phyloP scores from a whole-genome alignment of 179 eudicot genomes.

The Spinacia oleracea region DNA sequence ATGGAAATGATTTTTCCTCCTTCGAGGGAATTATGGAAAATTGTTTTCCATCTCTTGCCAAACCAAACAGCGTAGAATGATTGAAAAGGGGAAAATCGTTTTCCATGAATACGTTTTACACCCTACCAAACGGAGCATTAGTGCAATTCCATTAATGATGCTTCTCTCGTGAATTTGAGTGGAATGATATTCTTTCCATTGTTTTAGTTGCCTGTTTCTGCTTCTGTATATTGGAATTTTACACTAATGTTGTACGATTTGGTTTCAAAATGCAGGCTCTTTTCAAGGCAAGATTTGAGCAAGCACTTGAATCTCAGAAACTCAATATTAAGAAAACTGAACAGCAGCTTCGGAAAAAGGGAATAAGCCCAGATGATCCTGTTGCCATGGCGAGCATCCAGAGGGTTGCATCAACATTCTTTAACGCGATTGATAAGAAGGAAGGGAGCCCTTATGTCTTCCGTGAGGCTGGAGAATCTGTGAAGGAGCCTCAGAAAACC shows the following conservation, averaged over 20 bases:
- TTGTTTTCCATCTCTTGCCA: no score
- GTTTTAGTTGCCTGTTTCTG: neutral
- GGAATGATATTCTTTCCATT: neutral
- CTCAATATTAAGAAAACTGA: slow-evolving; percentile 87
- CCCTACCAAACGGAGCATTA: no score
- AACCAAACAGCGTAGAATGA: no score
- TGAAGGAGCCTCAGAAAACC: slow-evolving; percentile 26
- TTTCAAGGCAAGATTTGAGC: slow-evolving; percentile 98
- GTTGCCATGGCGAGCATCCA: slow-evolving; percentile 95
- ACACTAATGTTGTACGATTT: slow-evolving; percentile 1
- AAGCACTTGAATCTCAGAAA: slow-evolving; percentile 98
- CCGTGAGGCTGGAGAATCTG: slow-evolving; percentile 49
- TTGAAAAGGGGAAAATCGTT: no score
- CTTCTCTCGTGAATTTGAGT: neutral
- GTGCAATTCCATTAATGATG: neutral
- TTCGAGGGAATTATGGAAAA: no score
- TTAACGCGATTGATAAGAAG: slow-evolving; percentile 84
- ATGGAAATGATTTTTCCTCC: no score
- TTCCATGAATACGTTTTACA: no score
- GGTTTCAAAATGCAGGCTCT: slow-evolving; percentile 63
- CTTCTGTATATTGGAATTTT: neutral
- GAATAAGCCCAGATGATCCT: slow-evolving; percentile 95
- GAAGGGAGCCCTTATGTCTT: slow-evolving; percentile 90
- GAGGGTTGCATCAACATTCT: slow-evolving; percentile 93
- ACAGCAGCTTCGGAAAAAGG: slow-evolving; percentile 84